Evolutionary conservation across 768 basidiomycete genomes (phyloP), one percentile per base, ranked within the genome.

Genomic region (Exidia glandulosa): DNA sequence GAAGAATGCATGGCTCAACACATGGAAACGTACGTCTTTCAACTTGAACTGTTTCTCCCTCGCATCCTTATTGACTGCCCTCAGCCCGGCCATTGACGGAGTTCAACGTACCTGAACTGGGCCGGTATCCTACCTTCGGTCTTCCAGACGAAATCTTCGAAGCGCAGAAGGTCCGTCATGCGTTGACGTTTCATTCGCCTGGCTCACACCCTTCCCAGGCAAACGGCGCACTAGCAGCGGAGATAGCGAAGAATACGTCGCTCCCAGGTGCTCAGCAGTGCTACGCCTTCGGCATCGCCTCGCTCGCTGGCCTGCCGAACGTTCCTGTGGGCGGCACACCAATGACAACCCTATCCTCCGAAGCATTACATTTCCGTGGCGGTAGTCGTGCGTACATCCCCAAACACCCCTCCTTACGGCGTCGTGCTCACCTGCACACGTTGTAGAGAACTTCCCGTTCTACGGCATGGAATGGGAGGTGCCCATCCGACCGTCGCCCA

Each of bases 1-100:
- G 60, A 58, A 57, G 23, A 57, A 61, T 33, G 58, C 59, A 13
- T 63, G 62, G 62, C 57, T 63, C 10, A 63, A 63, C 30, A 61
- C 60, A 16, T 63, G 62, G 62, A 58, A 61, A 56, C 59, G 59
- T 60, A n/a, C 23, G 59, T 36, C 16, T 2, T 23, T 29, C 25
- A 32, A 14, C 7, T 23, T 27, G 6, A 25, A n/a, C 33, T 47
- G 30, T 5, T 58, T 34, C 16, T 27, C 7, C 14, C 4, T 14
- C 52, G 41, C 55, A 25, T 32, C 6, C n/a, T 19, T 33, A 19
- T 54, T 13, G 48, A 14, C 48, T 29, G 27, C 7, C 7, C 14
- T 34, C 47, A 60, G 59, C 54, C 23, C 59, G 59, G 19, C 33
- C 32, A 36, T 14, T 32, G 4, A 60, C 50, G n/a, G 52, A 52